Evolutionary conservation across 371 early-diverging fungal species (phyloP).

Genomic region (Nosema granulosis): DNA sequence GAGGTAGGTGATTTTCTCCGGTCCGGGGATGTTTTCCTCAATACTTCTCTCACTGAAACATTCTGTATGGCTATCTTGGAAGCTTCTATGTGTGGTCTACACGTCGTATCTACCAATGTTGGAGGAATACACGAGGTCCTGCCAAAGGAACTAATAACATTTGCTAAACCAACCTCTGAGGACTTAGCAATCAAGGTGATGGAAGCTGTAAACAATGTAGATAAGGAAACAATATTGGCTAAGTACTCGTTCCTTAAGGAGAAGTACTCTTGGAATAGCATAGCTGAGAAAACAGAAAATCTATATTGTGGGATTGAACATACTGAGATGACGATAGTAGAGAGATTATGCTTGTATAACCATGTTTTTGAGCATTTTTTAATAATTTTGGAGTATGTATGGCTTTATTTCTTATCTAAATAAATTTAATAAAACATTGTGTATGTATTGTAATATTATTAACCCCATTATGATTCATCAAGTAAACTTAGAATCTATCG

Average conservation of each 20-base stretch:
- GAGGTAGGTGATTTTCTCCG: slow-evolving; percentile 80
- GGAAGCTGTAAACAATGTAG: slow-evolving; percentile 21
- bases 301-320: slow-evolving; percentile 18
- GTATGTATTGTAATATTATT: not conserved
- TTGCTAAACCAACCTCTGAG: slow-evolving; percentile 81
- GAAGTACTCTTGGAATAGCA: slow-evolving; percentile 25
- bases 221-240: slow-evolving; percentile 4
- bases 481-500: slow-evolving; percentile 9
- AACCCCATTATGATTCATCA: slow-evolving; percentile 9
- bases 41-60: slow-evolving; percentile 94
- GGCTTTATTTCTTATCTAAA: slow-evolving; percentile 7
- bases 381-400: slow-evolving; percentile 27
- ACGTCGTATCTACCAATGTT: slow-evolving; percentile 92
- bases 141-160: slow-evolving; percentile 84
- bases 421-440: not conserved
- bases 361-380: slow-evolving; percentile 17
- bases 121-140: slow-evolving; percentile 96
- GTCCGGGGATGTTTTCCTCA: slow-evolving; percentile 90
- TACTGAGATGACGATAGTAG: not conserved
- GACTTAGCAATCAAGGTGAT: slow-evolving; percentile 68
- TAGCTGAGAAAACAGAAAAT: slow-evolving; percentile 28
- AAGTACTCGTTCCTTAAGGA: not conserved
- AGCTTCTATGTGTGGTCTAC: slow-evolving; percentile 87
- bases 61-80: slow-evolving; percentile 98
- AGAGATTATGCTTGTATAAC: slow-evolving; percentile 11